Conservation (phyloP, 108 stramenopile species). For the Fragilariopsis cylindrus region DNA sequence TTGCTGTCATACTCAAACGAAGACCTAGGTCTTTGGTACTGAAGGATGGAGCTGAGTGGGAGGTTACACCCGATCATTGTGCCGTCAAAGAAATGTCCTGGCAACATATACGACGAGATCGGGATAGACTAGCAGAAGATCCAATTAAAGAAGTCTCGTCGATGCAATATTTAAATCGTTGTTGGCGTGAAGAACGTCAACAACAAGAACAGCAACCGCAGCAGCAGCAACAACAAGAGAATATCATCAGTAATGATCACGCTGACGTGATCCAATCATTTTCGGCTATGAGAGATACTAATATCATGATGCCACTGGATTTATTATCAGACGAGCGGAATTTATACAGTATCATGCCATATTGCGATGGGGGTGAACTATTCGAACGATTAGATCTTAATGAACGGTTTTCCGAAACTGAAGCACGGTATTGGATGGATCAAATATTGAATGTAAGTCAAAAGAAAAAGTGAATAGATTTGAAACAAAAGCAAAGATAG, state of each 20-base stretch:
- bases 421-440: slow-evolving; percentile 85
- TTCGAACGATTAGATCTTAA: slow-evolving; percentile 78
- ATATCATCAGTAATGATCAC: not conserved
- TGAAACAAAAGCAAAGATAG: not conserved
- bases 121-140: slow-evolving; percentile 73
- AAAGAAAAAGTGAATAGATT: not conserved
- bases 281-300: slow-evolving; percentile 52
- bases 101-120: slow-evolving; percentile 70
- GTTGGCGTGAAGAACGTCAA: slow-evolving; percentile 32
- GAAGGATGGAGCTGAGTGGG: slow-evolving; percentile 72
- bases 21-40: not conserved
- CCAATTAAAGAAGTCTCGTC: slow-evolving; percentile 85
- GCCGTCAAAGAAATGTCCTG: slow-evolving; percentile 86
- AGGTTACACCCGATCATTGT: slow-evolving; percentile 67
- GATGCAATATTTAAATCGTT: slow-evolving; percentile 75
- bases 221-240: slow-evolving; percentile 17
- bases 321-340: slow-evolving; percentile 77
- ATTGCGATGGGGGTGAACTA: slow-evolving; percentile 87
- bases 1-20: slow-evolving; percentile 68
- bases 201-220: slow-evolving; percentile 21
- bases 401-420: slow-evolving; percentile 71
- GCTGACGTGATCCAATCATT: slow-evolving; percentile 38
- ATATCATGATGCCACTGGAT: slow-evolving; percentile 83
- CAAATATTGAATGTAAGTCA: slow-evolving; percentile 77
- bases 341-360: slow-evolving; percentile 89